phyloP scores from a whole-genome alignment of 345 rosid genomes.

The Iberis pinnata region DNA sequence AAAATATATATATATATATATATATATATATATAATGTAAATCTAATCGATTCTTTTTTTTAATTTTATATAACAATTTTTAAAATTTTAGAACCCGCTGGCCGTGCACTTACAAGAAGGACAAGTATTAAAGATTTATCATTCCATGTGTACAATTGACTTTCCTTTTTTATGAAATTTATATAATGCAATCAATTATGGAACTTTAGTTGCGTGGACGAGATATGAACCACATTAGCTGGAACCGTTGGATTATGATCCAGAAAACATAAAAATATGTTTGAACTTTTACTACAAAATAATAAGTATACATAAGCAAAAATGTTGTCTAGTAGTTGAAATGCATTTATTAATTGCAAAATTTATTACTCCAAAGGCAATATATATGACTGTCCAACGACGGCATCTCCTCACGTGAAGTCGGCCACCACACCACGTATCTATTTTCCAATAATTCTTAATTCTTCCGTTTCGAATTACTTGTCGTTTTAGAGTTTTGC shows the following conservation, averaged over 20 bases:
- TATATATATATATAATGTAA: too few relatives aligned
- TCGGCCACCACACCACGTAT: constrained; percentile 34
- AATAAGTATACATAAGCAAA: not conserved
- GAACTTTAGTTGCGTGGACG: constrained; percentile 12
- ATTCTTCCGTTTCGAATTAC: too few relatives aligned
- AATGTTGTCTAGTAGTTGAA: constrained; percentile 23
- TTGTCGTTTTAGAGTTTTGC: too few relatives aligned
- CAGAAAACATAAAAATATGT: constrained; percentile 24
- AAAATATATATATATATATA: too few relatives aligned
- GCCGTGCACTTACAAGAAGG: too few relatives aligned
- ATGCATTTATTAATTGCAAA: constrained; percentile 23
- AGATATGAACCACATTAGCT: constrained; percentile 17
- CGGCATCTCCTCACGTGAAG: constrained; percentile 37
- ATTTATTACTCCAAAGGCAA: constrained; percentile 9
- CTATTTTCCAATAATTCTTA: constrained; percentile 21
- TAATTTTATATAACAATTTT: too few relatives aligned
- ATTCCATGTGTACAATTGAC: too few relatives aligned
- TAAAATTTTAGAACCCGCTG: too few relatives aligned
- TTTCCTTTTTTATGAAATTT: too few relatives aligned
- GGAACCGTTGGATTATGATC: constrained; percentile 24
- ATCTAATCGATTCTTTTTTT: not conserved
- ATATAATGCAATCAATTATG: not conserved
- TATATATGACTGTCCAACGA: constrained; percentile 23
- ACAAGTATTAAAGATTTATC: too few relatives aligned
- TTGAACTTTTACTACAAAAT: constrained; percentile 6